Percentiles rank a stretch among this genome's conserved stretches.
Evolutionary conservation across 2,329 filamentous ascomycete species (phyloP).

Genomic region (Phaeomoniella chlamydospora): DNA sequence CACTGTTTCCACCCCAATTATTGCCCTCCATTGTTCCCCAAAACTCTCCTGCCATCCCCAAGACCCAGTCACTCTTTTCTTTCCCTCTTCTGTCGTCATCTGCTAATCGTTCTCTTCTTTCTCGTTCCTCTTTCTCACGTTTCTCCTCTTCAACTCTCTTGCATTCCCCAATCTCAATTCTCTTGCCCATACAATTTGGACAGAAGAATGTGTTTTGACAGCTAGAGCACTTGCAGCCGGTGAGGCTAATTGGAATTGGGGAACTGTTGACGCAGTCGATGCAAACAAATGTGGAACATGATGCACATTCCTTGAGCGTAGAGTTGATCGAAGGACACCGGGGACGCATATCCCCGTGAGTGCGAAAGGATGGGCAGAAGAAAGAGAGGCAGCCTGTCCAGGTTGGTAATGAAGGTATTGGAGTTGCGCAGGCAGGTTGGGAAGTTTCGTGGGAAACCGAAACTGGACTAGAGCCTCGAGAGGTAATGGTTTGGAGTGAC

Average conservation of each 20-base stretch:
- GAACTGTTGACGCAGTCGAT: conserved; percentile 7
- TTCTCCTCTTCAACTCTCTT: conserved; percentile 7
- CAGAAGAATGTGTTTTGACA: conserved; percentile 10
- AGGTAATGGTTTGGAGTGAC: conserved; percentile 18
- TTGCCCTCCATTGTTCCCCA: background rate
- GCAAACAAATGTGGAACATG: conserved; percentile 29
- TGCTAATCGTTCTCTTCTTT: background rate
- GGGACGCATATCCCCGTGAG: conserved; percentile 28
- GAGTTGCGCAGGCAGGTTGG: conserved; percentile 7
- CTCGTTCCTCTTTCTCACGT: background rate
- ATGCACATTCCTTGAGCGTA: conserved; percentile 27
- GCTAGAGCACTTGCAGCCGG: conserved; percentile 2
- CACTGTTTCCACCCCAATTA: background rate
- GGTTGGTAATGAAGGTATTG: conserved; percentile 8
- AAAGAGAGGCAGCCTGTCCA: conserved; percentile 35
- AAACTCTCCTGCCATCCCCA: background rate
- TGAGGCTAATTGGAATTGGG: conserved; percentile 3
- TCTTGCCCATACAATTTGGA: conserved; percentile 12
- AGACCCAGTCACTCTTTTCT: conserved; percentile 1
- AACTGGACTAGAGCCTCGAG: conserved; percentile 21
- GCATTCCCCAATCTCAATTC: conserved; percentile 11
- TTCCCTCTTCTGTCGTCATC: background rate
- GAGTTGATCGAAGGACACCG: conserved; percentile 21
- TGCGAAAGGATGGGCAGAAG: conserved; percentile 28
- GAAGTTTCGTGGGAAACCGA: conserved; percentile 21